Base-by-base conservation (phyloP, 2,329 filamentous ascomycete genomes). In the Xylariaceae sp. region DNA sequence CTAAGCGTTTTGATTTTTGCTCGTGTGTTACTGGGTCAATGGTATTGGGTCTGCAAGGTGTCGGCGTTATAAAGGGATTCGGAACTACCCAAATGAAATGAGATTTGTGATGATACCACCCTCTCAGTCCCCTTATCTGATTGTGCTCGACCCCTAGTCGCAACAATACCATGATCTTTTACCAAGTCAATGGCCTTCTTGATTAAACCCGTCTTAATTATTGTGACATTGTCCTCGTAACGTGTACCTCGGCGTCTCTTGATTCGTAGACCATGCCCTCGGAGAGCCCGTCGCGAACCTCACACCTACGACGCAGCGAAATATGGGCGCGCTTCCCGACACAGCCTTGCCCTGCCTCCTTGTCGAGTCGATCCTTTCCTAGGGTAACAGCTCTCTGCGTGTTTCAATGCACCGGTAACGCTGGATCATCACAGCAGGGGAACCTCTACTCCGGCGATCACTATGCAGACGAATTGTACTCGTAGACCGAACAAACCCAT, bases 1-100 rank as follows among this genome's bases (percentile, higher is more conserved):
- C 87, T 99, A 95, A 76, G 68, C 60, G 57, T 57, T 58, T 59
- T 62, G 58, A 56, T 53, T 59, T 57, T 59, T 57, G 58, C 55
- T 58, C 63, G 65, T 59, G 57, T 64, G 65, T 66, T 68, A 66
- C 66, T 66, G 67, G 69, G 66, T 70, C 62, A 65, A 70, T 65
- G 67, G 63, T 53, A 69, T 59, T 68, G 71, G 67, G 68, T 69
- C 72, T 67, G 70, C 71, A 73, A 71, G 70, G 70, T 62, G 66
- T 63, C 65, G 71, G 71, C 71, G 71, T 73, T 73, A 63, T 63
- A 61, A 61, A 69, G 70, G 67, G 68, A 64, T 69, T 66, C 65
- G 67, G 69, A 66, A 64, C 64, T 70, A 68, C 57, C 68, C 23
- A 30, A 67, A 72, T 72, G 70, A 73, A 73, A 68, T 73, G 67